A percentile compares a stretch with the other conserved stretches of the same genome.
These are phyloP conservation scores for Ophiocordyceps camponoti-floridani DNA, from an alignment of 2,329 filamentous ascomycete genomes.

Conservation along the genomic window DNA sequence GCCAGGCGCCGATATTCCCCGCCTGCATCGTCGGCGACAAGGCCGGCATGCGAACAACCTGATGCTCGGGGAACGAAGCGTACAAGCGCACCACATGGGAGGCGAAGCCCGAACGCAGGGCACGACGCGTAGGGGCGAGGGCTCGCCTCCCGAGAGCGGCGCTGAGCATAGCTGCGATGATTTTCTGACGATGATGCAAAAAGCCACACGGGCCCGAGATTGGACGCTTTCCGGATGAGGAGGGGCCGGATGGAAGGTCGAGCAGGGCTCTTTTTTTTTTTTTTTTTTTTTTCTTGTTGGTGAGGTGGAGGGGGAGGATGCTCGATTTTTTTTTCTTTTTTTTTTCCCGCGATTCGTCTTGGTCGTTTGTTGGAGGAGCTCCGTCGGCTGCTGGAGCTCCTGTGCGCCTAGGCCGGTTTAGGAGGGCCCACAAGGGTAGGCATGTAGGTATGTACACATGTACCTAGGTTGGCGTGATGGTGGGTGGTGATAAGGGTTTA, in stretches of 20 bases:
- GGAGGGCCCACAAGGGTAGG: constrained; percentile 1
- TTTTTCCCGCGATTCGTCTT: not conserved
- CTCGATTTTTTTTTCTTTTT: constrained; percentile 18
- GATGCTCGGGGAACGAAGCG: constrained; percentile 86
- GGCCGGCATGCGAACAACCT: constrained; percentile 92
- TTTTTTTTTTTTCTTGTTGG: constrained; percentile 13
- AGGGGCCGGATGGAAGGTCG: not conserved
- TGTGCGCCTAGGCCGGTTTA: constrained; percentile 13
- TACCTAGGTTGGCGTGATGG: no score
- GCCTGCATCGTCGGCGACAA: constrained; percentile 94
- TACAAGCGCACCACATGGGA: constrained; percentile 43
- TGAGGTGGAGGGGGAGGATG: constrained; percentile 4
- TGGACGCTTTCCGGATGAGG: not conserved
- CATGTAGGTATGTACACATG: no score
- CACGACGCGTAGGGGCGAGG: constrained; percentile 30
- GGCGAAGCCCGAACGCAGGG: constrained; percentile 31
- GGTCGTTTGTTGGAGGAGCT: constrained; percentile 10
- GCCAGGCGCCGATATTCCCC: constrained; percentile 92
- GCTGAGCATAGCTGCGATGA: constrained; percentile 34
- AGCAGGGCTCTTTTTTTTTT: no score
- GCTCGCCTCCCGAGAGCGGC: constrained; percentile 45
- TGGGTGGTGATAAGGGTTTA: not conserved
- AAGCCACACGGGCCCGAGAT: not conserved
- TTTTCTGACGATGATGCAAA: not conserved
- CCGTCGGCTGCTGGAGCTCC: constrained; percentile 15